phyloP scores from a whole-genome alignment of 768 basidiomycete genomes.

The Atractiella rhizophila region DNA sequence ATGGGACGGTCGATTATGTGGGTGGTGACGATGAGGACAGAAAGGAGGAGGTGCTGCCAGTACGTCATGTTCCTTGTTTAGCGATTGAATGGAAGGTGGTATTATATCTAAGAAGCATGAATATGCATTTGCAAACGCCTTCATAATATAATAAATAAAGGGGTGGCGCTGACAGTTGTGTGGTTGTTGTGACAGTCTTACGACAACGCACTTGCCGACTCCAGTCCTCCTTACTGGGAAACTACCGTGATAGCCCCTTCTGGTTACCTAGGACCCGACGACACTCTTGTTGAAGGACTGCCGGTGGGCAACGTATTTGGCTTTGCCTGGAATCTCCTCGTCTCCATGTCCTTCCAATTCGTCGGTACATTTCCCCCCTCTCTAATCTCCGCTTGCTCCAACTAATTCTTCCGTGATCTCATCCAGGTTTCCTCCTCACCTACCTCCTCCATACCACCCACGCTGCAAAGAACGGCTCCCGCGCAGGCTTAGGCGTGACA shows the following conservation, averaged over 20 bases:
- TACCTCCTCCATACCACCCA: slow-evolving; percentile 74
- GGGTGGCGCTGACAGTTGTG: neutral
- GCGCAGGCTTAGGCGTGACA: slow-evolving; percentile 83
- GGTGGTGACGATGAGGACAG: slow-evolving; percentile 17
- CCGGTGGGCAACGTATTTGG: slow-evolving; percentile 63
- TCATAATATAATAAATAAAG: too few relatives aligned
- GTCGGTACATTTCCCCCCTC: slow-evolving; percentile 41
- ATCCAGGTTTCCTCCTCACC: slow-evolving; percentile 35
- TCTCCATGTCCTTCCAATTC: slow-evolving; percentile 92
- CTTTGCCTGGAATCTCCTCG: slow-evolving; percentile 54
- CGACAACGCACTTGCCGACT: slow-evolving; percentile 58
- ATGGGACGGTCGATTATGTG: slow-evolving; percentile 7
- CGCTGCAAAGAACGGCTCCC: slow-evolving; percentile 75
- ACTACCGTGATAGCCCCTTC: slow-evolving; percentile 56
- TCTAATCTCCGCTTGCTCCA: neutral
- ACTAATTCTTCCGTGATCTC: neutral
- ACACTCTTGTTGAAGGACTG: slow-evolving; percentile 79
- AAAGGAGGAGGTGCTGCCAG: slow-evolving; percentile 59
- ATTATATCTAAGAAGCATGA: neutral
- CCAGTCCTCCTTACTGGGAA: slow-evolving; percentile 90
- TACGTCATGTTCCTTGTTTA: slow-evolving; percentile 26
- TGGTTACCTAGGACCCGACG: slow-evolving; percentile 26
- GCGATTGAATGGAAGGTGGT: neutral
- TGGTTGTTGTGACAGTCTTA: slow-evolving; percentile 36
- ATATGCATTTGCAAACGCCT: neutral